Conservation (phyloP, 805 yeast species). For the Hanseniaspora occidentalis region DNA sequence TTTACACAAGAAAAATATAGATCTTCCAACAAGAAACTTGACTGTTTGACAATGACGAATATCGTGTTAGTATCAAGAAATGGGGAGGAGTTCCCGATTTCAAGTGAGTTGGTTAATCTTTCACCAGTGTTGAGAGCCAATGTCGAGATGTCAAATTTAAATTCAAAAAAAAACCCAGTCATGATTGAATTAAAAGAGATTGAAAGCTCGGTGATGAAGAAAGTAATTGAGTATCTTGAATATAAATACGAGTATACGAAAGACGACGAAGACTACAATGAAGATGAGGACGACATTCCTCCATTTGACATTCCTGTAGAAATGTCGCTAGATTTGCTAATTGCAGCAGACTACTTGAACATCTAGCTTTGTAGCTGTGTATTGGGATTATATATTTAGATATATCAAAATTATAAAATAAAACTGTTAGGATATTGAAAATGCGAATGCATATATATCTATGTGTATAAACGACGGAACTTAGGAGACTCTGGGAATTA, state of each 20-base stretch:
- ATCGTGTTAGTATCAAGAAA: conserved; percentile 68
- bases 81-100: conserved; percentile 45
- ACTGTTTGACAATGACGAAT: conserved; percentile 18
- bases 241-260: conserved; percentile 50
- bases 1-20: conserved; percentile 1
- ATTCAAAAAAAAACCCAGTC: conserved; percentile 37
- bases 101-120: conserved; percentile 65
- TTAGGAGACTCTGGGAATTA: neutral
- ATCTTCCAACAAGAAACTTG: neutral
- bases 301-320: conserved; percentile 90
- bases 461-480: neutral
- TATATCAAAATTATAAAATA: no score
- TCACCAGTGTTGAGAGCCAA: conserved; percentile 51
- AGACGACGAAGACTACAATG: conserved; percentile 30
- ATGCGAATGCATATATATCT: neutral
- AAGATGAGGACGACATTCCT: conserved; percentile 45
- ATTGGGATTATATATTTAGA: no score
- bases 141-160: conserved; percentile 46
- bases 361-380: conserved; percentile 8
- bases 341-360: conserved; percentile 72
- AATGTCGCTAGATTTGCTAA: conserved; percentile 78
- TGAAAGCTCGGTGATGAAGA: conserved; percentile 41
- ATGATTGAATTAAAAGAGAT: conserved; percentile 47
- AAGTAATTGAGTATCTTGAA: conserved; percentile 75
- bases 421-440: no score